Evolutionary conservation across 352 stramenopile genomes (phyloP), one percentile per base, ranked within the genome.

Genomic region (Phytophthora fragariaefolia): DNA sequence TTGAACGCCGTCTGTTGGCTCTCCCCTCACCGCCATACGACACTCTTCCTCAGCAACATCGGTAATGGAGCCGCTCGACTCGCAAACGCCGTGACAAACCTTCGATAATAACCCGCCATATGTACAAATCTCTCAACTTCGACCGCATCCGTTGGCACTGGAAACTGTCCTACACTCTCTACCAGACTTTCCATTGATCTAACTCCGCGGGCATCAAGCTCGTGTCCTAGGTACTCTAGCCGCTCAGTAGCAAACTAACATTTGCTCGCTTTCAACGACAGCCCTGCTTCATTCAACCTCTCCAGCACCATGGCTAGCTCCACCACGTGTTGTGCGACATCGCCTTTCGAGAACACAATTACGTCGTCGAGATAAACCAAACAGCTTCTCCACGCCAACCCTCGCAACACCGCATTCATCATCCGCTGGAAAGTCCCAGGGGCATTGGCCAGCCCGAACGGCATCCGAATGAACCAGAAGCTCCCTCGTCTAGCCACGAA

Each of bases 311-410:
- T 47, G 0, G 60, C 61, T 7, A 77, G 10, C 6, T 70, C 30
- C 4, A 73, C 55, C 15, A 67, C 13, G 15, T 77, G 69, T 2
- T 34, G n/a, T 22, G 54, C 58, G 3, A 71, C 22, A 0, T 46
- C 24, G 0, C 64, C 63, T 3, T 63, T 62, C 2, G 53, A 58
- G 38, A 51, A 73, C 1, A 76, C 17, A 1, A 76, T 38, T 32
- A 76, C 59, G 22, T 76, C 63, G 38, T 76, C 63, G 0, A 76
- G 18, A n/a, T 66, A 76, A 1, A 76, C 69, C 5, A 76, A 17
- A 30, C 63, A 72, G 17, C 43, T 65, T 9, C 49, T 32, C 58
- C 55, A 72, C 20, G 59, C 47, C 3, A 75, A 13, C 4, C 54
- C 56, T 1, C 69, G 53, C 15, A 73, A 26, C 6, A 64, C 52